Evolutionary conservation across 768 basidiomycete genomes (phyloP).

Genomic region (Steccherinum ochraceum): DNA sequence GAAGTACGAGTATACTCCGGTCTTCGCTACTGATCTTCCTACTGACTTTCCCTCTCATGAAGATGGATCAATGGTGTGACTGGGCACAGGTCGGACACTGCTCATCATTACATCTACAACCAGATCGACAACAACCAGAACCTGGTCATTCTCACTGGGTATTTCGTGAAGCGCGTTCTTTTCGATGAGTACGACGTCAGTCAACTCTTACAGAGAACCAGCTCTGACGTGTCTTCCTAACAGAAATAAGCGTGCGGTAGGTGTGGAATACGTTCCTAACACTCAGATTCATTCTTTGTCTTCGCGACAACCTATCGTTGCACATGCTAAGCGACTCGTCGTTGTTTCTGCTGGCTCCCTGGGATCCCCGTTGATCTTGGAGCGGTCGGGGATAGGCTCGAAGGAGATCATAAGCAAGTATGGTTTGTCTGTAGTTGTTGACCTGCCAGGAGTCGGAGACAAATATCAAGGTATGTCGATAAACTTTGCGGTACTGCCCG

Average conservation of each 20-base stretch:
- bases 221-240: neutral
- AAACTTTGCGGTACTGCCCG: neutral
- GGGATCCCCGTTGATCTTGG: slow-evolving; percentile 46
- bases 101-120: slow-evolving; percentile 36
- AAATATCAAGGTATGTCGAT: slow-evolving; percentile 29
- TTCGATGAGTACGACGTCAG: slow-evolving; percentile 30
- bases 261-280: slow-evolving; percentile 32
- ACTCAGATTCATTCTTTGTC: slow-evolving; percentile 15
- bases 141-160: slow-evolving; percentile 25
- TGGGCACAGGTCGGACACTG: slow-evolving; percentile 50
- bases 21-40: too few species aligned
- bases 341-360: slow-evolving; percentile 35
- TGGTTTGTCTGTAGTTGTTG: slow-evolving; percentile 26
- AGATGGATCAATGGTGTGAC: slow-evolving; percentile 50
- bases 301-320: slow-evolving; percentile 8
- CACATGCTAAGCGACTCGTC: slow-evolving; percentile 29
- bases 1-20: too few species aligned
- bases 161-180: slow-evolving; percentile 27
- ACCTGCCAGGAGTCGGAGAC: slow-evolving; percentile 39
- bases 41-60: too few species aligned
- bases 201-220: too few species aligned
- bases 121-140: slow-evolving; percentile 21
- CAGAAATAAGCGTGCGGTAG: slow-evolving; percentile 31
- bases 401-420: slow-evolving; percentile 23
- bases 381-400: slow-evolving; percentile 44